Percentiles rank a stretch among this genome's conserved stretches.
These are phyloP conservation scores for Margaritispora aquatica DNA, from an alignment of 495 filamentous ascomycete genomes.

Conservation along the genomic window DNA sequence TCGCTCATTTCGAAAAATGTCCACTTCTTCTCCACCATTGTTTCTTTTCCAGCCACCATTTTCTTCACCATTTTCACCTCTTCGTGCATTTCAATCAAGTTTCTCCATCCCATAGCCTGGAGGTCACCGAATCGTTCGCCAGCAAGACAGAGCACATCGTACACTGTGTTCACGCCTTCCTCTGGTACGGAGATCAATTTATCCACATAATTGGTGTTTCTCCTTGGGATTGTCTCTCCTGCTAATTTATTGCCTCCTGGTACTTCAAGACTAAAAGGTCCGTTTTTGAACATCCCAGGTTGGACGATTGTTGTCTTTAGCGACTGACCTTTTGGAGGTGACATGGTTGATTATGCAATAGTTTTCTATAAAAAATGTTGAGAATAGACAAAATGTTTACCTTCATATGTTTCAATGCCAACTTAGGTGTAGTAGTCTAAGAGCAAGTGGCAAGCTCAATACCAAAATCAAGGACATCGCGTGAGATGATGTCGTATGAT, in stretches of 20 bases:
- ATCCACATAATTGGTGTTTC: constrained; percentile 47
- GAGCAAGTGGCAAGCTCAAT: too few species aligned
- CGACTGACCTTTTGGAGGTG: not conserved
- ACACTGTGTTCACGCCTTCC: constrained; percentile 48
- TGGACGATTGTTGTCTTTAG: constrained; percentile 5
- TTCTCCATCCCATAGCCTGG: constrained; percentile 50
- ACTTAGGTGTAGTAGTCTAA: not conserved
- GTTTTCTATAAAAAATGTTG: not conserved
- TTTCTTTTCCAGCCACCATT: constrained; percentile 53
- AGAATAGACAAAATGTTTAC: not conserved
- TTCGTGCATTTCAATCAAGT: constrained; percentile 49
- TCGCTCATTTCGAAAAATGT: constrained; percentile 56
- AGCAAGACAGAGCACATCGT: constrained; percentile 49
- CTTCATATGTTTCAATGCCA: not conserved
- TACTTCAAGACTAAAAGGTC: constrained; percentile 49
- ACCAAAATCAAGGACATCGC: not conserved
- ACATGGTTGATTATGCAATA: not conserved
- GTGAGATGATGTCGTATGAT: not conserved
- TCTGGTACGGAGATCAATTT: constrained; percentile 43
- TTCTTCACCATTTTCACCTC: constrained; percentile 62
- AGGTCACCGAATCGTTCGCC: constrained; percentile 48
- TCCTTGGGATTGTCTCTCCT: constrained; percentile 58
- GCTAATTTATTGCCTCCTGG: constrained; percentile 40
- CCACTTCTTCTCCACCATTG: constrained; percentile 60
- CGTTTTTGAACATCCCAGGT: constrained; percentile 16